Conservation (phyloP, 106 monocot genomes). For the Acorus gramineus region DNA sequence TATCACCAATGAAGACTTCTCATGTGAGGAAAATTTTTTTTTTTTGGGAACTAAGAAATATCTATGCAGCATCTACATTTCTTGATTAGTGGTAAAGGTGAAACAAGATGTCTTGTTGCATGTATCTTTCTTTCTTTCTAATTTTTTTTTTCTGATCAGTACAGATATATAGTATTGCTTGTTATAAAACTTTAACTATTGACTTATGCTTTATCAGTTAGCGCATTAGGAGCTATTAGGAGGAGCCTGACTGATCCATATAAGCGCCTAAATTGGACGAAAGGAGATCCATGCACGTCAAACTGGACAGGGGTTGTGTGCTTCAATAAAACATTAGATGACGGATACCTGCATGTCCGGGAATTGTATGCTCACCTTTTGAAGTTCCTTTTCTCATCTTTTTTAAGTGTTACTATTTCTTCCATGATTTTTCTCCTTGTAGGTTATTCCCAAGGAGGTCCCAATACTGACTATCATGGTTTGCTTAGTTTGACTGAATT, state of each 20-base stretch:
- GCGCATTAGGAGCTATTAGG: constrained; percentile 38
- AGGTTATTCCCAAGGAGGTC: too few species aligned
- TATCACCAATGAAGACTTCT: too few species aligned
- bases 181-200: background rate
- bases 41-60: too few species aligned
- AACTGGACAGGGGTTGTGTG: constrained; percentile 75
- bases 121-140: background rate
- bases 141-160: background rate
- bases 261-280: constrained; percentile 41
- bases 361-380: constrained; percentile 48
- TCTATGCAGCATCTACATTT: too few species aligned
- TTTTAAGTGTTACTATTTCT: too few species aligned
- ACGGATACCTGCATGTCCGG: constrained; percentile 73
- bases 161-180: background rate
- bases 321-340: constrained; percentile 41
- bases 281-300: constrained; percentile 70
- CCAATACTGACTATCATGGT: too few species aligned
- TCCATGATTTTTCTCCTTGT: too few species aligned
- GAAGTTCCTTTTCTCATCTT: too few species aligned
- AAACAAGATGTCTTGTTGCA: too few species aligned
- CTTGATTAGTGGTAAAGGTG: too few species aligned
- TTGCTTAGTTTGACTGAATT: too few species aligned
- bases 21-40: too few species aligned
- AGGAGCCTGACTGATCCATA: constrained; percentile 44
- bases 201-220: constrained; percentile 34